Evolutionary conservation across 495 filamentous ascomycete species (phyloP).

Genomic region (Penicillium salamii): DNA sequence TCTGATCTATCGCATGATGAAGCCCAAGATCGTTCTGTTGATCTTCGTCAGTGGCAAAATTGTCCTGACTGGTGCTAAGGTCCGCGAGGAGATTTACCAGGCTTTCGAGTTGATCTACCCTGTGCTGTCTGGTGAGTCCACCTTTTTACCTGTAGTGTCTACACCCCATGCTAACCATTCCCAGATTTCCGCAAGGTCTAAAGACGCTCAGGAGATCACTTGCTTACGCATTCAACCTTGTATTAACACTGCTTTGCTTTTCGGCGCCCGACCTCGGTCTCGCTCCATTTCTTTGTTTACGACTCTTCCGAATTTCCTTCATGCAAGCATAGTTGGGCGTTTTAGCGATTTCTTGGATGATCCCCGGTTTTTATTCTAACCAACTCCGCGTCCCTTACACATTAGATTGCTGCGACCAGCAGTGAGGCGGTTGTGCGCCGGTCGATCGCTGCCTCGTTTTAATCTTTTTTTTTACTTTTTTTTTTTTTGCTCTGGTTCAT

Average conservation of each 20-base stretch:
- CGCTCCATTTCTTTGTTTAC: conserved; percentile 21
- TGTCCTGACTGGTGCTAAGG: conserved; percentile 95
- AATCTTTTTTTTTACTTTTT: conserved; percentile 28
- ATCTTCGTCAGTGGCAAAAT: conserved; percentile 99
- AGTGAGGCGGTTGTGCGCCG: conserved; percentile 59
- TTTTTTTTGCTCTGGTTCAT: conserved; percentile 15
- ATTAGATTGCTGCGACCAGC: conserved; percentile 54
- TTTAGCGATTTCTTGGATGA: conserved; percentile 42
- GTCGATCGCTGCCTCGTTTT: conserved; percentile 54
- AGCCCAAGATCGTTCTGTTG: conserved; percentile 97
- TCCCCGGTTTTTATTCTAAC: conserved; percentile 25
- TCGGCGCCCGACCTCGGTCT: conserved; percentile 29
- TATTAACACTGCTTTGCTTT: conserved; percentile 53
- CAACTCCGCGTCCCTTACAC: conserved; percentile 23
- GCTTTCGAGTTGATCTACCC: conserved; percentile 99
- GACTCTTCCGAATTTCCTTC: conserved; percentile 25
- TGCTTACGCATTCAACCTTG: conserved; percentile 45
- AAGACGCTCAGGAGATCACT: conserved; percentile 23
- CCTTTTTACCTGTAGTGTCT: neutral
- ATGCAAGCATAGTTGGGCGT: conserved; percentile 52
- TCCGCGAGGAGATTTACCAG: conserved; percentile 98
- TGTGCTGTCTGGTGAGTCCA: conserved; percentile 78
- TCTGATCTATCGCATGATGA: conserved; percentile 99
- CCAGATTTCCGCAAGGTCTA: conserved; percentile 68
- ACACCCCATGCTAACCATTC: conserved; percentile 20